These are phyloP conservation scores for Ophiocordyceps unilateralis DNA, from an alignment of 2,329 filamentous ascomycete genomes.

Conservation along the genomic window DNA sequence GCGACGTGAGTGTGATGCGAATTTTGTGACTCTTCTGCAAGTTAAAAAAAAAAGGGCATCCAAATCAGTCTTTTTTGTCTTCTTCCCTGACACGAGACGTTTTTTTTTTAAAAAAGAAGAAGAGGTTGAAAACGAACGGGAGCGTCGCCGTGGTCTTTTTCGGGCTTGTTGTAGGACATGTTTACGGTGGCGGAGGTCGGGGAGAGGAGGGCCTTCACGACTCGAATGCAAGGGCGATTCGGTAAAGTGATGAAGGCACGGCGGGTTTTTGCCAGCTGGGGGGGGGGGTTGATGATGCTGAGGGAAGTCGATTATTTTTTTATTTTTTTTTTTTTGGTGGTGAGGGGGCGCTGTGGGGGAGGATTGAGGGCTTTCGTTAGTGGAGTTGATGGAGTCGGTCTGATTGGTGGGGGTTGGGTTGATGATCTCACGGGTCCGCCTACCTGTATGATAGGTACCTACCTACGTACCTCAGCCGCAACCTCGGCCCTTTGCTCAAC, in stretches of 20 bases:
- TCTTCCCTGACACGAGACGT: neutral
- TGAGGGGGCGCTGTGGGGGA: no score
- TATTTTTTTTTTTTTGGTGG: no score
- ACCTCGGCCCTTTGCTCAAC: no score
- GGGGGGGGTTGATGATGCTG: neutral
- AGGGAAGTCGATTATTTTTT: neutral
- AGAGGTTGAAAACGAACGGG: conserved; percentile 39
- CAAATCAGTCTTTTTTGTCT: neutral
- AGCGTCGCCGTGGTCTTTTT: conserved; percentile 85
- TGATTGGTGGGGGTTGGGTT: neutral
- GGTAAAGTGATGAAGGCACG: conserved; percentile 62
- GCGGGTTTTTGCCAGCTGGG: no score
- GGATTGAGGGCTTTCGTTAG: neutral
- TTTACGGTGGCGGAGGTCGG: no score
- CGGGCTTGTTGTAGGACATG: conserved; percentile 91
- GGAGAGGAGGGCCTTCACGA: conserved; percentile 44
- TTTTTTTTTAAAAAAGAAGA: neutral
- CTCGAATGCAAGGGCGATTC: conserved; percentile 53
- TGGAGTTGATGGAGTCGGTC: neutral
- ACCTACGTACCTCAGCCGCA: no score
- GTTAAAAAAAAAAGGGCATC: no score
- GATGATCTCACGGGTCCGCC: neutral
- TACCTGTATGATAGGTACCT: no score
- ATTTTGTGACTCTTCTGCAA: conserved; percentile 87
- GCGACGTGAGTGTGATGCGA: conserved; percentile 90